Conservation (phyloP, 768 basidiomycete species). For the Suillus decipiens region DNA sequence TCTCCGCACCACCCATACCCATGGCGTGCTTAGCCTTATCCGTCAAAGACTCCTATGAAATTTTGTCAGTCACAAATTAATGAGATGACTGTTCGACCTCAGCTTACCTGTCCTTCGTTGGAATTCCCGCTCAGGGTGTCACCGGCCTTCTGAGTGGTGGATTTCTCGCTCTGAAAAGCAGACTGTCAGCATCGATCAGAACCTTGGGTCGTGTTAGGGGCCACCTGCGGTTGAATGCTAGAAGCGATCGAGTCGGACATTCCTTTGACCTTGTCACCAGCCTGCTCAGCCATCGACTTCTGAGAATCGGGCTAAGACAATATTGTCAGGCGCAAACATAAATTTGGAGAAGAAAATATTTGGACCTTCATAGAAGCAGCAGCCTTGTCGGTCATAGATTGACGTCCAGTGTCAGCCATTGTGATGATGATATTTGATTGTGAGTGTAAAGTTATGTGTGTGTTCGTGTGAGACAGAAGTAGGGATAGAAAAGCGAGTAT, state of each 20-base stretch:
- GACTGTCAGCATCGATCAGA: not conserved
- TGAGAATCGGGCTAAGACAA: constrained; percentile 53
- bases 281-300: constrained; percentile 55
- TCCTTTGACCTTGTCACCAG: constrained; percentile 50
- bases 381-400: constrained; percentile 62
- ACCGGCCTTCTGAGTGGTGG: constrained; percentile 46
- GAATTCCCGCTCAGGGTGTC: constrained; percentile 51
- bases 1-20: constrained; percentile 11
- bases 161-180: constrained; percentile 51
- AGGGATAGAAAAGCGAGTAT: not conserved
- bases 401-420: constrained; percentile 60
- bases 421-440: constrained; percentile 13
- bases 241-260: constrained; percentile 48
- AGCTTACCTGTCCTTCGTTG: constrained; percentile 44
- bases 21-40: constrained; percentile 19
- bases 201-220: no score
- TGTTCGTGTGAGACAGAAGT: not conserved
- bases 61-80: not conserved
- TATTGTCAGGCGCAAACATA: no score
- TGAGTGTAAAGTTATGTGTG: not conserved
- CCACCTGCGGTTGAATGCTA: constrained; percentile 50
- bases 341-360: not conserved
- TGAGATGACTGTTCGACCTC: no score
- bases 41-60: constrained; percentile 14
- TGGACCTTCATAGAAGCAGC: constrained; percentile 50